Evolutionary conservation across 441 rosid species (phyloP).

Genomic region (Pelargonium australe): DNA sequence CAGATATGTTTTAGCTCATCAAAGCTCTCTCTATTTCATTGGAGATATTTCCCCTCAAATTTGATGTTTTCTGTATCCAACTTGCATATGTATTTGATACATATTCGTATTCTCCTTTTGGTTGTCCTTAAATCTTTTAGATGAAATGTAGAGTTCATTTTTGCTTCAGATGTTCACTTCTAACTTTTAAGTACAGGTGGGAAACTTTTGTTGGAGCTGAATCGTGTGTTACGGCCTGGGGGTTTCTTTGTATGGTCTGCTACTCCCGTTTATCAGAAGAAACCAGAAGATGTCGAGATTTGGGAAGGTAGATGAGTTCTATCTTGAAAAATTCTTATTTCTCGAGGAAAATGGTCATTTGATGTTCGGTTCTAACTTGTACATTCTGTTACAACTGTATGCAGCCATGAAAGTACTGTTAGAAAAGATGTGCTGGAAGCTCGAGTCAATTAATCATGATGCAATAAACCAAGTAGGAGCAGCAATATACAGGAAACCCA

Average conservation of each 20-base stretch:
- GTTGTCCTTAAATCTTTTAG: not conserved
- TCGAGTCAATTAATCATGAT: conserved; percentile 57
- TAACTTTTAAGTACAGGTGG: conserved; percentile 86
- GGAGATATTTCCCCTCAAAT: too few relatives aligned
- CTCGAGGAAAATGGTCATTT: not conserved
- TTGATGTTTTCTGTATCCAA: too few relatives aligned
- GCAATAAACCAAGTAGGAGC: conserved; percentile 57
- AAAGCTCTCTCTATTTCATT: too few relatives aligned
- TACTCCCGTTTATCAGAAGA: conserved; percentile 89
- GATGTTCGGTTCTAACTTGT: not conserved
- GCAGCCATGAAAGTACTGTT: conserved; percentile 70
- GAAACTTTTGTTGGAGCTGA: conserved; percentile 86
- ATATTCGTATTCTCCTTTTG: not conserved
- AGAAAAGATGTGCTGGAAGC: conserved; percentile 85
- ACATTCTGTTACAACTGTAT: conserved; percentile 10
- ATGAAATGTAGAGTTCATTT: not conserved
- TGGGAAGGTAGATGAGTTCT: conserved; percentile 60
- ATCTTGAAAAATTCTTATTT: not conserved
- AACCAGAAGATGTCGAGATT: conserved; percentile 62
- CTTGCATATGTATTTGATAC: not conserved
- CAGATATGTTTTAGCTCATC: too few relatives aligned
- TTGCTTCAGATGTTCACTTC: not conserved
- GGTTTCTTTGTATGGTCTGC: conserved; percentile 99
- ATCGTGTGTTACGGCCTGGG: conserved; percentile 84
- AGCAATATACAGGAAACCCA: conserved; percentile 76